A percentile compares a stretch with the other conserved stretches of the same genome.
phyloP scores from a whole-genome alignment of 2,329 filamentous ascomycete genomes.

The Trichothecium sympodiale region DNA sequence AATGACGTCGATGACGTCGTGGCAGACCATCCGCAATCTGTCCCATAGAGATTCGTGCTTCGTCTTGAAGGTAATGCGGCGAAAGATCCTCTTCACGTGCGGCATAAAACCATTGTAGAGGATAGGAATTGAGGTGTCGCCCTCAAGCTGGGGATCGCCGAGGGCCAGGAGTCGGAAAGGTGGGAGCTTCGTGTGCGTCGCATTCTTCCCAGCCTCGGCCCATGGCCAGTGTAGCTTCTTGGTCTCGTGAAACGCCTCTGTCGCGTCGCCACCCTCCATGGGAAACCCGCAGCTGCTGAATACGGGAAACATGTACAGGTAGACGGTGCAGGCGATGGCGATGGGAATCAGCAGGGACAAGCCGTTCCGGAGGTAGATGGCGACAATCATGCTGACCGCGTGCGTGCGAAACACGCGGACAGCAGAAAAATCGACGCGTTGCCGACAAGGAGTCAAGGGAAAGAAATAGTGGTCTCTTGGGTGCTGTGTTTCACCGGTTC shows the following conservation, averaged over 20 bases:
- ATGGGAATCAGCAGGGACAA: conserved; percentile 46
- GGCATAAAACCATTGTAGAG: conserved; percentile 41
- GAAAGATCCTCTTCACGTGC: conserved; percentile 34
- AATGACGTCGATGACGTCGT: conserved; percentile 50
- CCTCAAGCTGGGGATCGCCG: conserved; percentile 88
- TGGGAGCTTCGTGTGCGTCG: conserved; percentile 30
- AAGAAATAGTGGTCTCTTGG: no score
- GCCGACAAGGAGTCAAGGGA: no score
- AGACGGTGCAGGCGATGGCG: conserved; percentile 58
- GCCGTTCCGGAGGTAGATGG: conserved; percentile 43
- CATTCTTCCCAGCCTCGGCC: conserved; percentile 10
- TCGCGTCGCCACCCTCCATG: conserved; percentile 25
- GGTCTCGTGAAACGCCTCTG: conserved; percentile 22
- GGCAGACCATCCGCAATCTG: conserved; percentile 39
- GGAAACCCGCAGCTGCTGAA: conserved; percentile 77
- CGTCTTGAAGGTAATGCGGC: conserved; percentile 36
- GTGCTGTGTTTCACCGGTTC: no score
- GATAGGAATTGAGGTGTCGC: conserved; percentile 70
- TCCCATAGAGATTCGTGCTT: conserved; percentile 35
- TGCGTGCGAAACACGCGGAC: conserved; percentile 13
- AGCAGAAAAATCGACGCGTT: not conserved
- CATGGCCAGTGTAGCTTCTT: conserved; percentile 31
- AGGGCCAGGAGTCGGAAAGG: conserved; percentile 82
- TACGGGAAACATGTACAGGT: conserved; percentile 80
- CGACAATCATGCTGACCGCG: conserved; percentile 37